phyloP scores from a whole-genome alignment of 164 flowering plant genomes.

The Nelumbo lutea region DNA sequence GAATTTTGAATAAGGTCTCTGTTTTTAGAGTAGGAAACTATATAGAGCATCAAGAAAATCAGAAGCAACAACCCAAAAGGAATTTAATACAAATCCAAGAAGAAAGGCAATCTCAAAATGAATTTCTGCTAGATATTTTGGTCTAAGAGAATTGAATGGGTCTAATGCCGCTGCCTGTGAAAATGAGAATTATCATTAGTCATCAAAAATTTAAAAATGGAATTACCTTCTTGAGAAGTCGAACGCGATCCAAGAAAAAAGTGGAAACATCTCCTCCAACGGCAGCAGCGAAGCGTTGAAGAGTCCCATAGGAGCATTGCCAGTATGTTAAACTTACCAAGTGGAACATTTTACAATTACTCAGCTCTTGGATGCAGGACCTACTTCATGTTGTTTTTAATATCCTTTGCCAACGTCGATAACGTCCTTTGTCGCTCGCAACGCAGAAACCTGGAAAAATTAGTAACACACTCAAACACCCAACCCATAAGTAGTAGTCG shows the following conservation, averaged over 20 bases:
- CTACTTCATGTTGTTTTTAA: slow-evolving; percentile 35
- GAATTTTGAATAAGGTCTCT: too few relatives aligned
- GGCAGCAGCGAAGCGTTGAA: slow-evolving; percentile 51
- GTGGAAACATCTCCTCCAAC: slow-evolving; percentile 40
- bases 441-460: slow-evolving; percentile 67
- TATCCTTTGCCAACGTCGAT: slow-evolving; percentile 50
- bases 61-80: too few relatives aligned
- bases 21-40: too few relatives aligned
- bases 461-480: neutral
- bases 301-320: slow-evolving; percentile 57
- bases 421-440: slow-evolving; percentile 63
- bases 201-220: too few relatives aligned
- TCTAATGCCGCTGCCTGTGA: too few relatives aligned
- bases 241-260: slow-evolving; percentile 44
- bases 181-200: too few relatives aligned
- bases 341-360: slow-evolving; percentile 55
- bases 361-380: slow-evolving; percentile 42
- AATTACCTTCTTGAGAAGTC: slow-evolving; percentile 73
- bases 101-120: too few relatives aligned
- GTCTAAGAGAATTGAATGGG: too few relatives aligned
- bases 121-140: too few relatives aligned
- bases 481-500: neutral
- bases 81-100: too few relatives aligned
- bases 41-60: too few relatives aligned
- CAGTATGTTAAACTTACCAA: slow-evolving; percentile 53